These are phyloP conservation scores for Vanderwaltozyma verrucispora DNA, from an alignment of 805 yeast genomes.

Conservation along the genomic window DNA sequence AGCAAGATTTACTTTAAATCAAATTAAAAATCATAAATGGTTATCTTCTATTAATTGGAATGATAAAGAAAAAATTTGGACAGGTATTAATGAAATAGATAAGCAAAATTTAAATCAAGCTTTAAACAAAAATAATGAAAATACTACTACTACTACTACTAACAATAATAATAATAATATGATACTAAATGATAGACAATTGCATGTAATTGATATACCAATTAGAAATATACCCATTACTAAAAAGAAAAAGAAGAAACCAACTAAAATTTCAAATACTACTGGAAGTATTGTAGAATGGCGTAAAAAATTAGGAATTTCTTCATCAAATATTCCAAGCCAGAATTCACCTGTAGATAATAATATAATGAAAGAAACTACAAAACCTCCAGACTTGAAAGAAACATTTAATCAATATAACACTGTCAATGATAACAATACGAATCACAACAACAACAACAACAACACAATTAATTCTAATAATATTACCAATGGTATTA, in stretches of 20 bases:
- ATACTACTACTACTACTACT: neutral
- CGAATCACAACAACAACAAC: neutral
- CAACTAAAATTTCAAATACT: constrained; percentile 21
- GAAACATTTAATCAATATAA: neutral
- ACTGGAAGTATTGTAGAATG: constrained; percentile 30
- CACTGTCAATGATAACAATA: neutral
- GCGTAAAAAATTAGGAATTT: constrained; percentile 27
- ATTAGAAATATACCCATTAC: constrained; percentile 20
- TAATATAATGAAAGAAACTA: neutral
- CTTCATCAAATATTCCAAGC: constrained; percentile 3
- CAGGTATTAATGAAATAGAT: constrained; percentile 20
- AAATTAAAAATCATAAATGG: constrained; percentile 61
- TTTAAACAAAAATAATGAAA: neutral
- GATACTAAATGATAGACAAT: constrained; percentile 13
- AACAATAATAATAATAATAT: constrained; percentile 6
- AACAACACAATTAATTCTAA: no score
- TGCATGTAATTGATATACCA: constrained; percentile 24
- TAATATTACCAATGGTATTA: no score
- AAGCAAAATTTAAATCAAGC: neutral
- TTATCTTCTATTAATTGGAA: constrained; percentile 59
- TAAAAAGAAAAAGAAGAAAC: constrained; percentile 18
- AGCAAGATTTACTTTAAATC: constrained; percentile 45
- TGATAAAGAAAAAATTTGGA: constrained; percentile 62
- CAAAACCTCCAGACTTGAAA: neutral
- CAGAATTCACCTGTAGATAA: neutral